Evolutionary conservation across 2,329 filamentous ascomycete species (phyloP).

Genomic region (Talaromyces sp.): DNA sequence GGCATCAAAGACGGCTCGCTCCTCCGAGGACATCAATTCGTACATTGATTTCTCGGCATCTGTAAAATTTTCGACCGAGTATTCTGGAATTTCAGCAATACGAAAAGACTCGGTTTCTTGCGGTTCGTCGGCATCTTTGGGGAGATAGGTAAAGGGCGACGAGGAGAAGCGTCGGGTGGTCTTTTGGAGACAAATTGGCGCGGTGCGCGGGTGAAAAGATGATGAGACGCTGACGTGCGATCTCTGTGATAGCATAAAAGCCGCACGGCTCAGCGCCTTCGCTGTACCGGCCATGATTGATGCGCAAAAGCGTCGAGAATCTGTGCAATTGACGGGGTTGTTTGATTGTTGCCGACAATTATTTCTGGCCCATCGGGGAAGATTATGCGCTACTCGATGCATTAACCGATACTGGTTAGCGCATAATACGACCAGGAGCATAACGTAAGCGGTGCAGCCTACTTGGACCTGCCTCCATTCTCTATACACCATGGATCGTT

Average conservation of each 20-base stretch:
- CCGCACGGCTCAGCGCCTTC: conserved; percentile 38
- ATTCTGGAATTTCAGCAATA: conserved; percentile 29
- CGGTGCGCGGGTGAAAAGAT: conserved; percentile 18
- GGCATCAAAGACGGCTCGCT: conserved; percentile 35
- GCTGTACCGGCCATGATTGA: conserved; percentile 37
- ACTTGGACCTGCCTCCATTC: not conserved
- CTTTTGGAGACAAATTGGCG: conserved; percentile 14
- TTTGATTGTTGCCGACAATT: conserved; percentile 12
- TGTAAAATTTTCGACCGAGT: conserved; percentile 34
- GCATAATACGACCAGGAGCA: not conserved
- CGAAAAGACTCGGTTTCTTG: conserved; percentile 23
- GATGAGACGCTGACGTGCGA: conserved; percentile 22
- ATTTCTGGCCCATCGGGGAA: conserved; percentile 16
- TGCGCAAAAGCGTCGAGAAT: not conserved
- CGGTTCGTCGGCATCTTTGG: conserved; percentile 29
- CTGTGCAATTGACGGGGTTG: not conserved
- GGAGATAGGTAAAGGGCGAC: conserved; percentile 32
- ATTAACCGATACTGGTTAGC: conserved; percentile 2
- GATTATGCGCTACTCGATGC: not conserved
- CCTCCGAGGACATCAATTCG: conserved; percentile 37
- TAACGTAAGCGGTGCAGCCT: not conserved
- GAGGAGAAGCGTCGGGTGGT: conserved; percentile 34
- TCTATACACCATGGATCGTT: not conserved
- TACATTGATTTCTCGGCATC: conserved; percentile 38
- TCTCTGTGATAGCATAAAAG: conserved; percentile 32